Base-by-base conservation (phyloP, 2,329 filamentous ascomycete species). In the Botrytis paeoniae region DNA sequence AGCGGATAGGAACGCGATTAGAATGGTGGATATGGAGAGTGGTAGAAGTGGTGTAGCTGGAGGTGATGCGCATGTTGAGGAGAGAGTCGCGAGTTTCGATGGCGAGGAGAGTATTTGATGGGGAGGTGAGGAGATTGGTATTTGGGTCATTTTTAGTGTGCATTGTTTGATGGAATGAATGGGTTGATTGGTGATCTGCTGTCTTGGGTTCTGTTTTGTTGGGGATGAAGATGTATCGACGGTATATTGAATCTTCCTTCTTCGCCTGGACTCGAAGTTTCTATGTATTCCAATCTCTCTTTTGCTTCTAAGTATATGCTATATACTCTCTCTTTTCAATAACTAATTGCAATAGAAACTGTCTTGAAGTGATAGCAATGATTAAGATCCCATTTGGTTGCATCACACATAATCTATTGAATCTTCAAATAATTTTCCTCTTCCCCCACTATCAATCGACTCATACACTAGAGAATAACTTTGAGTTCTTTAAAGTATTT, bases 71-170 rank as follows among this genome's bases (percentile, higher is more conserved):
- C n/a, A 14, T 18, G n/a, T 57, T 29, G 25, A 51, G 25, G n/a
- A n/a, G n/a, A 29, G n/a, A 57, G n/a, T 57, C 14, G 12, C n/a
- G 51, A 29, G n/a, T 57, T 57, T 29, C 7, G 51, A 57, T 2
- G 25, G 7, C 12, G n/a, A 57, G n/a, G 51, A 57, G 2, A 57
- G 14, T 18, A 29, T 57, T 57, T 57, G 51, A 57, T 57, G 25
- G 14, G n/a, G 25, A 51, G 48, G 48, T 8, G 48, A 51, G 48
- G 12, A 25, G 10, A 12, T 25, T 51, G 10, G 4, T 0, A 51
- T n/a, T 2, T 14, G 25, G 0, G 1, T 6, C 29, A 9, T 29
- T 1, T 29, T 18, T 0, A 4, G 6, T 0, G 25, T 8, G 6
- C 3, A 9, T 29, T n/a, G 1, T 18, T 57, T 16, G 51, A 18